phyloP scores from a whole-genome alignment of 2,329 filamentous ascomycete genomes.

The Ophiostoma ips region DNA sequence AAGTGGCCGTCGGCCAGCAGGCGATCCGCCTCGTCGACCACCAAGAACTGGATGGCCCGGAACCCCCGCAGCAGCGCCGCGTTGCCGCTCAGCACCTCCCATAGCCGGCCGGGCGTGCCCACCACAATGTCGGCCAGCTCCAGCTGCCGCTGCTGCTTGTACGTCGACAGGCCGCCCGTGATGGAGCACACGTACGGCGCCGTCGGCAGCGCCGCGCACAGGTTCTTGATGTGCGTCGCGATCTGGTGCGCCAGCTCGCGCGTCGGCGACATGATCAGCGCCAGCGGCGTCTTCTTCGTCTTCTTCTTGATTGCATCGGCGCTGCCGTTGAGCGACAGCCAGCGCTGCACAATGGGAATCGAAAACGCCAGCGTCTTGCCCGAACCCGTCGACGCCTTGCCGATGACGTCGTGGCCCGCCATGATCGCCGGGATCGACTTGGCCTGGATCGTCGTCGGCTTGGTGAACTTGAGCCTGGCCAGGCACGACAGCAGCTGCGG shows the following conservation, averaged over 20 bases:
- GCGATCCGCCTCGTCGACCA: conserved; percentile 88
- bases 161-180: conserved; percentile 83
- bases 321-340: conserved; percentile 33
- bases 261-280: conserved; percentile 79
- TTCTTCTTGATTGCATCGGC: conserved; percentile 19
- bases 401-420: conserved; percentile 78
- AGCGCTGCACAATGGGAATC: conserved; percentile 81
- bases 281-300: conserved; percentile 39
- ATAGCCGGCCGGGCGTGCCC: conserved; percentile 79
- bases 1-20: conserved; percentile 87
- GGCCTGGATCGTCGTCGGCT: conserved; percentile 70
- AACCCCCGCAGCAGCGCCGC: conserved; percentile 56
- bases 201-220: conserved; percentile 49
- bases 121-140: conserved; percentile 82
- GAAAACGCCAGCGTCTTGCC: conserved; percentile 94
- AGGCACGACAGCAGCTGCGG: conserved; percentile 57
- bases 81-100: conserved; percentile 79
- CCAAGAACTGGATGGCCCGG: conserved; percentile 63
- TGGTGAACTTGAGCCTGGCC: conserved; percentile 63
- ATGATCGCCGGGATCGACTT: conserved; percentile 70
- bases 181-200: conserved; percentile 70
- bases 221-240: conserved; percentile 61
- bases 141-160: conserved; percentile 82
- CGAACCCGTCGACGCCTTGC: conserved; percentile 91
- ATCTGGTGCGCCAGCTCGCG: conserved; percentile 90